A percentile compares a stretch with the other conserved stretches of the same genome.
phyloP scores from a whole-genome alignment of 345 rosid species.

The Brassica carinata region DNA sequence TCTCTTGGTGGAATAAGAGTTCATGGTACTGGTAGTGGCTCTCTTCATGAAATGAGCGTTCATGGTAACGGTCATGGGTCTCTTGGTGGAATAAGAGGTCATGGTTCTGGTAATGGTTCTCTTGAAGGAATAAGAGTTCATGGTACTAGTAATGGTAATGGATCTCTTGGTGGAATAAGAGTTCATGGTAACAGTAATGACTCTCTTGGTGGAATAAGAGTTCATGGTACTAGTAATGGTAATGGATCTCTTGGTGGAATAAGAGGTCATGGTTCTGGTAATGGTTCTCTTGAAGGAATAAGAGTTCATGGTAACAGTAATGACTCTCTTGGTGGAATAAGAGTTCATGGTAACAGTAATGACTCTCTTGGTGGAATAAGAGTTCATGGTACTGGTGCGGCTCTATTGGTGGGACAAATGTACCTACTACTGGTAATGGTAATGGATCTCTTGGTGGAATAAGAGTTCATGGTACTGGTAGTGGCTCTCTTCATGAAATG shows the following conservation, averaged over 20 bases:
- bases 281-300: background rate
- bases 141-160: background rate
- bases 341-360: background rate
- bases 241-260: background rate
- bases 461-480: no score
- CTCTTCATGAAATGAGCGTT: no score
- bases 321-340: background rate
- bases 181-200: background rate
- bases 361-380: background rate
- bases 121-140: background rate
- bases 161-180: background rate
- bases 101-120: no score
- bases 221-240: background rate
- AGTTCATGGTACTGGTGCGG: background rate
- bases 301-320: background rate
- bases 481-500: no score
- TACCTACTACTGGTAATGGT: background rate
- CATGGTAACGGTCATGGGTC: no score
- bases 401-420: background rate
- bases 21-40: no score
- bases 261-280: background rate
- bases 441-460: background rate
- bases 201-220: background rate
- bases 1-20: background rate
- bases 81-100: no score